Evolutionary conservation across 177 flowering plant species (phyloP).

Genomic region (Telopea speciosissima): DNA sequence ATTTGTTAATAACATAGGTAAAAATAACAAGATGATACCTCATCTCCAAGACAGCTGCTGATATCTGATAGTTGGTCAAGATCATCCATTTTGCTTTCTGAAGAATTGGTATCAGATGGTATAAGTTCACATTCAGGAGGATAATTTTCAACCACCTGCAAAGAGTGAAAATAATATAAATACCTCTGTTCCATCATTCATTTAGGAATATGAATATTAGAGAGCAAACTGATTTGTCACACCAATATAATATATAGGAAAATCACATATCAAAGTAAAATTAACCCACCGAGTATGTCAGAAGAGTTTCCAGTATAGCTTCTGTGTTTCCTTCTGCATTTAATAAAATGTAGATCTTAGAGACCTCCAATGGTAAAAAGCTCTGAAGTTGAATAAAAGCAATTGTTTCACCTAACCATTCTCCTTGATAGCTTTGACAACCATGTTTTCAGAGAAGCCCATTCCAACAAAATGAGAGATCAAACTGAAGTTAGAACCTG

Average conservation of each 20-base stretch:
- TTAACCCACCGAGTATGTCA: conserved; percentile 11
- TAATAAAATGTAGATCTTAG: neutral
- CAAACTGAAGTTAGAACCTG: neutral
- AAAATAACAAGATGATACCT: conserved; percentile 4
- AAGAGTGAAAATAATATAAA: conserved; percentile 7
- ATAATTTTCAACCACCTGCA: conserved; percentile 21
- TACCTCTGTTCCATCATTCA: neutral
- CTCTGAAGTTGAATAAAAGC: neutral
- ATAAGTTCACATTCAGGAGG: conserved; percentile 2
- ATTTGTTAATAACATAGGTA: neutral
- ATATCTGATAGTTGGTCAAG: conserved; percentile 3
- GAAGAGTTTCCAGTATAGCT: conserved; percentile 9
- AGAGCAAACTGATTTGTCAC: neutral
- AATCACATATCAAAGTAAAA: neutral
- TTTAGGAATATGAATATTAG: neutral
- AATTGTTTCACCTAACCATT: conserved; percentile 6
- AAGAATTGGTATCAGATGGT: conserved; percentile 1
- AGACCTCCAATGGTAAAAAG: neutral
- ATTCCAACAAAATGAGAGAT: conserved; percentile 9
- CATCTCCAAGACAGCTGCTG: conserved; percentile 4
- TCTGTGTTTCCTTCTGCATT: conserved; percentile 10
- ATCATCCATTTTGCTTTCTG: conserved; percentile 5
- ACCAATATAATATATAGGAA: neutral
- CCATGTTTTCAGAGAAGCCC: conserved; percentile 13
- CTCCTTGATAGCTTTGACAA: conserved; percentile 13